Evolutionary conservation across 139 green algal genomes (phyloP).

Genomic region (Micractinium sp.): DNA sequence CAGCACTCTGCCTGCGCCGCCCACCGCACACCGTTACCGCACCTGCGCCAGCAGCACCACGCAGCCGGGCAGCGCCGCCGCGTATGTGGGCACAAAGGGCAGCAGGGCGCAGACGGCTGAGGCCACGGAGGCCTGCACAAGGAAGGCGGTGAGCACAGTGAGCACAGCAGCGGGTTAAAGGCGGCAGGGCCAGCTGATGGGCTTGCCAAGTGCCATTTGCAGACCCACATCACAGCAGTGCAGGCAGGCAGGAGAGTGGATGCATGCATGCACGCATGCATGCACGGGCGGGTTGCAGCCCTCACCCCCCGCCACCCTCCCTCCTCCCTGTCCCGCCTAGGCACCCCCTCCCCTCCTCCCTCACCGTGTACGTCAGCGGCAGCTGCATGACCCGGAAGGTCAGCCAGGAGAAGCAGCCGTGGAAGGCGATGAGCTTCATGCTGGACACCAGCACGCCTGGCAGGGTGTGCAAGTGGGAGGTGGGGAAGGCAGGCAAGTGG

Average conservation of each 20-base stretch:
- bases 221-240: not conserved
- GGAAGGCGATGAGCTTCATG: conserved; percentile 71
- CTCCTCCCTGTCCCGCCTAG: no score
- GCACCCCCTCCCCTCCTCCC: no score
- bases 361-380: conserved; percentile 58
- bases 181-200: no score
- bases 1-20: no score
- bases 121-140: conserved; percentile 21
- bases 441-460: conserved; percentile 64
- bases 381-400: conserved; percentile 53
- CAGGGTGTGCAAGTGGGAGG: no score
- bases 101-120: conserved; percentile 59
- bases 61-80: conserved; percentile 61
- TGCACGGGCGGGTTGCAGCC: no score
- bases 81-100: conserved; percentile 66
- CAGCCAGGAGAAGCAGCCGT: conserved; percentile 73
- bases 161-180: no score
- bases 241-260: not conserved
- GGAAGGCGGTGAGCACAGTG: not conserved
- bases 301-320: no score
- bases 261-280: not conserved
- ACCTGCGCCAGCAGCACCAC: conserved; percentile 62
- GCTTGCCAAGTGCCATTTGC: no score
- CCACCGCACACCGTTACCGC: not conserved
- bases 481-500: not conserved